Evolutionary conservation across 495 filamentous ascomycete species (phyloP).

Genomic region (Penicillium tannophilum): DNA sequence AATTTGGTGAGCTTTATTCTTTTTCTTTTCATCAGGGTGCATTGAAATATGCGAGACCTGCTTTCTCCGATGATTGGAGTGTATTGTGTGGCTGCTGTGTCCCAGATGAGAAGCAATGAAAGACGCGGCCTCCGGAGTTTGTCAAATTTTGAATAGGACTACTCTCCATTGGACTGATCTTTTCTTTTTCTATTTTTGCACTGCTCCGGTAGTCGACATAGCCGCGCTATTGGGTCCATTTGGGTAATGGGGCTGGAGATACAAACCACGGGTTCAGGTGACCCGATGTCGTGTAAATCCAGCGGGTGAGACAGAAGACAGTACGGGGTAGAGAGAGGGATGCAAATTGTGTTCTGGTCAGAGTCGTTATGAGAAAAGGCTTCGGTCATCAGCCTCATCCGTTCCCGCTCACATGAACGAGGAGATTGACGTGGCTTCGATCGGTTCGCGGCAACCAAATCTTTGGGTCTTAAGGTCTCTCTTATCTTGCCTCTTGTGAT

Average conservation of each 20-base stretch:
- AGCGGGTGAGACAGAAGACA: constrained; percentile 22
- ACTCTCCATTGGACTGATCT: constrained; percentile 1
- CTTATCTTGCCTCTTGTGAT: constrained; percentile 19
- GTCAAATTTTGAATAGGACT: constrained; percentile 12
- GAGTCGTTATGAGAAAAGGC: neutral
- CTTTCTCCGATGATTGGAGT: constrained; percentile 1
- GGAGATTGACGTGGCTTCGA: constrained; percentile 29
- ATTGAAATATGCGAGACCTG: constrained; percentile 27
- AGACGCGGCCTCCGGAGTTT: constrained; percentile 6
- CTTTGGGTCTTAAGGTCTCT: neutral
- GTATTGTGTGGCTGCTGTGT: constrained; percentile 2
- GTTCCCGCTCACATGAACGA: constrained; percentile 27
- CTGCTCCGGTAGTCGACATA: constrained; percentile 17
- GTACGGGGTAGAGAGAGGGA: neutral
- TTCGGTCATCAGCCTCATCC: constrained; percentile 23
- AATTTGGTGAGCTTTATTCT: constrained; percentile 17
- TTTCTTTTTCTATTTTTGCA: constrained; percentile 6
- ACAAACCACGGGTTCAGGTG: constrained; percentile 24
- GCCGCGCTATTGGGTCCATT: constrained; percentile 18
- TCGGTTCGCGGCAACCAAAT: constrained; percentile 18
- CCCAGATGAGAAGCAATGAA: constrained; percentile 6
- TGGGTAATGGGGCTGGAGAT: constrained; percentile 2
- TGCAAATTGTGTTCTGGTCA: constrained; percentile 6
- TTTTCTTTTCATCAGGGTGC: constrained; percentile 14
- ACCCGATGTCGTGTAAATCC: constrained; percentile 25